These are phyloP conservation scores for Trichoderma asperellum DNA, from an alignment of 2,329 filamentous ascomycete genomes.

Conservation along the genomic window DNA sequence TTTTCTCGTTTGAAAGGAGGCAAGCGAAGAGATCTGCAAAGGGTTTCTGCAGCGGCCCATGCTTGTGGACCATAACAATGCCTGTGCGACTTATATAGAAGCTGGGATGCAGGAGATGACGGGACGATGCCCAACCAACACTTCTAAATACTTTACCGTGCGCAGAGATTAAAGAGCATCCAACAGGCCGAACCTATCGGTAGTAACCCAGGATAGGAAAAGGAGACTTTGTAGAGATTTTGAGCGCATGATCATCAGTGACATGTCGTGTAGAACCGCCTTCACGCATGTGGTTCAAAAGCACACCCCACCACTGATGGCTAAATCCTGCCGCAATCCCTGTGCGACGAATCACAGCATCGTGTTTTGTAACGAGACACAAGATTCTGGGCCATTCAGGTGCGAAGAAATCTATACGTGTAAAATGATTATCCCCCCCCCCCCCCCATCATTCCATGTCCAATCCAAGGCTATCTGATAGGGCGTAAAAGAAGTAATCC, in stretches of 20 bases:
- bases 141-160: not conserved
- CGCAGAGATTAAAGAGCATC: not conserved
- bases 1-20: not conserved
- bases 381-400: constrained; percentile 9
- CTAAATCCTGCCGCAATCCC: constrained; percentile 7
- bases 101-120: not conserved
- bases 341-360: constrained; percentile 27
- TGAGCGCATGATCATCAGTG: not conserved
- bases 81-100: not conserved
- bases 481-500: not conserved
- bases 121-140: not conserved
- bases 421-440: not conserved
- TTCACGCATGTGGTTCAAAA: not conserved
- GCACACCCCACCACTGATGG: not conserved
- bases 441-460: not conserved
- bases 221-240: not conserved
- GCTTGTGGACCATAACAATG: not conserved
- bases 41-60: constrained; percentile 4
- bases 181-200: not conserved
- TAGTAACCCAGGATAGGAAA: not conserved
- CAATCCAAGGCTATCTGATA: not conserved
- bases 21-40: not conserved
- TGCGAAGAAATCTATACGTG: not conserved
- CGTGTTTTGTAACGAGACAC: constrained; percentile 22
- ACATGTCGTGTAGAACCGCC: not conserved